Conservation (phyloP, 2,329 filamentous ascomycete genomes). For the Cercospora brassicicola region DNA sequence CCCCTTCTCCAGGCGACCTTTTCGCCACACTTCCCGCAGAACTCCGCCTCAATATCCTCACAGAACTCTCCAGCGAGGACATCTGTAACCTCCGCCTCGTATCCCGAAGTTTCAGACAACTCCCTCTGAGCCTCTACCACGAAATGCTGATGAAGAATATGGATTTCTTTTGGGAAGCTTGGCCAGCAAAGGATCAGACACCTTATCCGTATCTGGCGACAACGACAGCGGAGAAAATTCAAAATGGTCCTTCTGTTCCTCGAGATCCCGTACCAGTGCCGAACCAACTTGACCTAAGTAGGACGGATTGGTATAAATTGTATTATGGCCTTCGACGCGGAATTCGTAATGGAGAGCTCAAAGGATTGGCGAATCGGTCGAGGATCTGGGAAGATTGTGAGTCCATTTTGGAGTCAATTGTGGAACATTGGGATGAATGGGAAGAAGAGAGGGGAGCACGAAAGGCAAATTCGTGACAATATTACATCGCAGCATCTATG, state of each 20-base stretch:
- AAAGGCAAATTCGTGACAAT: background rate
- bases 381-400: constrained; percentile 21
- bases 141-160: constrained; percentile 19
- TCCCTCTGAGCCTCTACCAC: constrained; percentile 18
- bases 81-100: constrained; percentile 15
- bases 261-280: constrained; percentile 9
- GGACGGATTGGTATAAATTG: constrained; percentile 18
- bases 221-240: background rate
- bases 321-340: constrained; percentile 3
- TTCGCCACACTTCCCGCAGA: constrained; percentile 15
- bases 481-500: background rate
- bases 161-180: constrained; percentile 28
- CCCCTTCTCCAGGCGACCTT: background rate
- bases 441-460: background rate
- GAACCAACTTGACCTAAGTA: background rate
- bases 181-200: background rate
- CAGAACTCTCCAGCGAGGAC: background rate
- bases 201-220: constrained; percentile 3
- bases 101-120: constrained; percentile 22
- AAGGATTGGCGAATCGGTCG: constrained; percentile 13
- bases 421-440: background rate
- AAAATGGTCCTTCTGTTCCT: background rate
- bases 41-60: constrained; percentile 13
- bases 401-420: constrained; percentile 13
- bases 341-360: background rate